Evolutionary conservation across 1,284 basidiomycete genomes (phyloP).

Genomic region (Moniliophthora roreri): DNA sequence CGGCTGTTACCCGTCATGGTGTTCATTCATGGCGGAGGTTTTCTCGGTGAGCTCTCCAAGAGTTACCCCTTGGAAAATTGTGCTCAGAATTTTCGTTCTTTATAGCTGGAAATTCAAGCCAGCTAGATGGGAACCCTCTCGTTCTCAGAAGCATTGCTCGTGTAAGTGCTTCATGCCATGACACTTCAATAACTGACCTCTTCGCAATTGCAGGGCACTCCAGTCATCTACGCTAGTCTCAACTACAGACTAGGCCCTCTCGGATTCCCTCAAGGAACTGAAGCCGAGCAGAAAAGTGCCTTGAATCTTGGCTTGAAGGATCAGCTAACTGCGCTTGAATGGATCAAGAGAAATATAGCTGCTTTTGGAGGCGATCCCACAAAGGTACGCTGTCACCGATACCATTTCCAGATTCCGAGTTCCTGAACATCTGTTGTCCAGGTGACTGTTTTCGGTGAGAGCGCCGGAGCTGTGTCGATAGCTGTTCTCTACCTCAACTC

Average conservation of each 20-base stretch:
- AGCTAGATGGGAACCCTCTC: background rate
- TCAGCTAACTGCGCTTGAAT: slow-evolving; percentile 22
- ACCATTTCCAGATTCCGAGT: no score
- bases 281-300: slow-evolving; percentile 20
- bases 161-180: slow-evolving; percentile 4
- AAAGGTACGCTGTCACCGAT: background rate
- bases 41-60: background rate
- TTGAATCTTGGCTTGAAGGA: slow-evolving; percentile 33
- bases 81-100: background rate
- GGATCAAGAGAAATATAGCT: slow-evolving; percentile 17
- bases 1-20: background rate
- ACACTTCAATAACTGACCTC: background rate
- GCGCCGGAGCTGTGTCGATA: no score
- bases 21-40: background rate
- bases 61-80: background rate
- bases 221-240: slow-evolving; percentile 17
- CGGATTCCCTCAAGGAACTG: slow-evolving; percentile 19
- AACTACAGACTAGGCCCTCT: slow-evolving; percentile 19
- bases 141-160: slow-evolving; percentile 9
- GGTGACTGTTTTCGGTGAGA: no score
- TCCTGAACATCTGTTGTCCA: no score
- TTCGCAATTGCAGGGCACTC: slow-evolving; percentile 16
- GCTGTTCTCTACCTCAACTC: no score
- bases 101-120: background rate
- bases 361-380: slow-evolving; percentile 18